Evolutionary conservation across 345 rosid species (phyloP).

Genomic region (Pistacia vera): DNA sequence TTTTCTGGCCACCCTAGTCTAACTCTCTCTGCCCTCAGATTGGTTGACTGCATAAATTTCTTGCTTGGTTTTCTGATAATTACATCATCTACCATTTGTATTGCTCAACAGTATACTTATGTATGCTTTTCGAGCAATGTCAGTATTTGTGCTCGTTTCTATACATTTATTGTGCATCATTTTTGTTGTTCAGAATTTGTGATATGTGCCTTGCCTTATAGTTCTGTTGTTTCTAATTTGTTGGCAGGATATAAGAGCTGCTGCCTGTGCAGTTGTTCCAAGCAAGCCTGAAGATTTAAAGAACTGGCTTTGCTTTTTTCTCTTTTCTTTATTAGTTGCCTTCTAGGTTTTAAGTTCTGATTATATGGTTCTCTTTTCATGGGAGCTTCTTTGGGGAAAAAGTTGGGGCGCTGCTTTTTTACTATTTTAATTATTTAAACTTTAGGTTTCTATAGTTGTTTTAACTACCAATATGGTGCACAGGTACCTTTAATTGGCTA

Average conservation of each 20-base stretch:
- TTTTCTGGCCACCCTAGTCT: not conserved
- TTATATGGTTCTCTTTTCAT: not conserved
- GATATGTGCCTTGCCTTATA: not conserved
- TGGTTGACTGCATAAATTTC: not conserved
- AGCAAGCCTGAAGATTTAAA: not conserved
- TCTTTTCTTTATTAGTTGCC: not conserved
- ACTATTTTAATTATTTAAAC: too few relatives aligned
- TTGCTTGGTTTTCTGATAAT: not conserved
- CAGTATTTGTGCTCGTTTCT: not conserved
- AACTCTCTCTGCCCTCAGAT: not conserved
- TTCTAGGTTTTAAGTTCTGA: not conserved
- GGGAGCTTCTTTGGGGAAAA: not conserved
- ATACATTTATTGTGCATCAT: not conserved
- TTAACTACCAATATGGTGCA: not conserved
- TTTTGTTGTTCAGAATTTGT: not conserved
- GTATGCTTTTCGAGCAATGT: not conserved
- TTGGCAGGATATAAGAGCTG: constrained; percentile 8
- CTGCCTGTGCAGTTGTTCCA: not conserved
- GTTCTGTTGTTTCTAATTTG: not conserved
- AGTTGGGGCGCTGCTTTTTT: not conserved
- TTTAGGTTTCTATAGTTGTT: not conserved
- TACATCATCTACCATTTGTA: not conserved
- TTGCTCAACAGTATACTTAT: not conserved
- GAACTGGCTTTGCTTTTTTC: not conserved
- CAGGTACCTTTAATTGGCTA: not conserved